phyloP scores from a whole-genome alignment of 1,284 basidiomycete species.

The Rhodotorula sp. region DNA sequence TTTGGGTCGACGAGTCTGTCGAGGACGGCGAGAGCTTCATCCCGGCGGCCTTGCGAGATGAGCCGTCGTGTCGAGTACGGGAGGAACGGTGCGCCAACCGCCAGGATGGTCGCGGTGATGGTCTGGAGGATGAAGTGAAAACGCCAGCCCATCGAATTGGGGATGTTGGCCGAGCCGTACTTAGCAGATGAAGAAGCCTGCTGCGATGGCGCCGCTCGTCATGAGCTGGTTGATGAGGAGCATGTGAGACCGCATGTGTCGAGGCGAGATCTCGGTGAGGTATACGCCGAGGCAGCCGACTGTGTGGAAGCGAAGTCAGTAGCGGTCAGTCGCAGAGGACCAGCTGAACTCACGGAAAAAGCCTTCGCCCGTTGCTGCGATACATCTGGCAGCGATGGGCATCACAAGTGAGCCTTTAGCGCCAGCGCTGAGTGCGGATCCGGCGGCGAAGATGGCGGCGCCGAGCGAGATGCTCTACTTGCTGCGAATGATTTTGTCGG shows the following conservation, averaged over 20 bases:
- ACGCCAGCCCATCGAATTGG: conserved; percentile 55
- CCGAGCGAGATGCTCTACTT: conserved; percentile 55
- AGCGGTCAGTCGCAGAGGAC: no score
- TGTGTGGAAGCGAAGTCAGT: background rate
- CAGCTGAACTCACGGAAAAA: conserved; percentile 36
- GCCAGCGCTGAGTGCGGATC: conserved; percentile 45
- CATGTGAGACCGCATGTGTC: conserved; percentile 18
- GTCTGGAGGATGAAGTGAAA: conserved; percentile 55
- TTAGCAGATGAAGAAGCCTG: conserved; percentile 58
- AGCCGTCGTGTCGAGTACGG: conserved; percentile 59
- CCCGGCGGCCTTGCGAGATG: conserved; percentile 51
- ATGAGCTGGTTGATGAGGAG: conserved; percentile 14
- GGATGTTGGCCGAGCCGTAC: conserved; percentile 52
- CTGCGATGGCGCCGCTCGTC: conserved; percentile 34
- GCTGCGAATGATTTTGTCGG: conserved; percentile 56
- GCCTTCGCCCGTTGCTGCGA: conserved; percentile 50
- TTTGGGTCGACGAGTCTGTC: conserved; percentile 45
- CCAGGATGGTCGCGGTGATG: conserved; percentile 50
- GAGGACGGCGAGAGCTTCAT: conserved; percentile 52
- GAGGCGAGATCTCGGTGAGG: conserved; percentile 28
- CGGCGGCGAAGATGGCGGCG: conserved; percentile 52
- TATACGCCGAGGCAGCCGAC: conserved; percentile 21
- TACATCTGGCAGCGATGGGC: conserved; percentile 55
- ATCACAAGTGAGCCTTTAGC: conserved; percentile 43
- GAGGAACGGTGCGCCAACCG: conserved; percentile 55